Percentiles rank a stretch among this genome's conserved stretches.
phyloP scores from a whole-genome alignment of 2,329 filamentous ascomycete genomes.

The Bipolaris oryzae region DNA sequence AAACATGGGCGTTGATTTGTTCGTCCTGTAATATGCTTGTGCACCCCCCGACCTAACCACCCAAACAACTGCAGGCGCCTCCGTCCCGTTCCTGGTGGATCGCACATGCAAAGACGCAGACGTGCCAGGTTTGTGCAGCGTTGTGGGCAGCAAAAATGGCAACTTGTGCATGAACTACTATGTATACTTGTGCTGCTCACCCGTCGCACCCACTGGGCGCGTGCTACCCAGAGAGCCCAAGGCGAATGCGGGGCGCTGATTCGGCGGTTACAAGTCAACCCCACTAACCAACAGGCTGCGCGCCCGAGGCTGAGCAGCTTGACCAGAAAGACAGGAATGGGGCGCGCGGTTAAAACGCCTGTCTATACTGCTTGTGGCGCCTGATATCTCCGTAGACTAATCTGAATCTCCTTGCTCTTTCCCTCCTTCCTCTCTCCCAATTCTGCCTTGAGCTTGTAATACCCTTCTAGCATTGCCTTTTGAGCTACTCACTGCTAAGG shows the following conservation, averaged over 20 bases:
- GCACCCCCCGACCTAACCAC: neutral
- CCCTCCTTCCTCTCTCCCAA: neutral
- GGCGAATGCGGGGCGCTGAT: constrained; percentile 26
- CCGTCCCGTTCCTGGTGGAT: constrained; percentile 7
- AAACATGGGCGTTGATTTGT: too few relatives aligned
- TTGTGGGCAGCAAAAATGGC: neutral
- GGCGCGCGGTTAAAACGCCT: constrained; percentile 26
- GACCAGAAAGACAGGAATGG: constrained; percentile 17
- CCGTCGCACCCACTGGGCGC: constrained; percentile 23
- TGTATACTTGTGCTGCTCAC: constrained; percentile 10
- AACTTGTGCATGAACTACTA: constrained; percentile 1
- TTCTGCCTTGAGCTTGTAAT: constrained; percentile 3
- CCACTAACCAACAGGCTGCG: constrained; percentile 39
- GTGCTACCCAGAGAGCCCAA: constrained; percentile 1
- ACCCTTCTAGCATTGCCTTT: neutral
- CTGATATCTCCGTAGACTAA: constrained; percentile 26
- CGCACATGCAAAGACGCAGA: neutral
- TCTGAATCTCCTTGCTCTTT: constrained; percentile 1
- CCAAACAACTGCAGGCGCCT: constrained; percentile 22
- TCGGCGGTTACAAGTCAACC: constrained; percentile 36
- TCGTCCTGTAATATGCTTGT: too few relatives aligned
- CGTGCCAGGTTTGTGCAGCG: constrained; percentile 5
- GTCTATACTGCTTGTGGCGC: constrained; percentile 24
- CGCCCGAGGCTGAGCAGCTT: constrained; percentile 45
- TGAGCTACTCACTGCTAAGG: neutral